Base-by-base conservation (phyloP, 2,329 filamentous ascomycete genomes). In the Colletotrichum sp. region DNA sequence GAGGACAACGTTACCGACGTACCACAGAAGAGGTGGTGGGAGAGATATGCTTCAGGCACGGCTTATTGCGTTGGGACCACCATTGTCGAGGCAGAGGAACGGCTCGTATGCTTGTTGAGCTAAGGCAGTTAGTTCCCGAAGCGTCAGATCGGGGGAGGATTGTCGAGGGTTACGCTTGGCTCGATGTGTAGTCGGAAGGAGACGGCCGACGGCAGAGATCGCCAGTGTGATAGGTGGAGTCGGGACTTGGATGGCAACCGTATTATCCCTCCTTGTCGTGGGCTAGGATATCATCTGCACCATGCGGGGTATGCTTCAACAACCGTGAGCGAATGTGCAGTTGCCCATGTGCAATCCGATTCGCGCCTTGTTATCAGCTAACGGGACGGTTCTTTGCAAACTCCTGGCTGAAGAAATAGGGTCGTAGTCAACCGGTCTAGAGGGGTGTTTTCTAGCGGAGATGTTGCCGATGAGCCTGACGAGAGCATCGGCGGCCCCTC, bases 161-260 rank as follows among this genome's bases (percentile, higher is more conserved):
- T 75, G 28, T 72, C 32, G 55, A 56, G 43, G 15, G 30, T 32
- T 56, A 67, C 73, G 70, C 73, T 75, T 75, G 43, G 56, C 73
- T 75, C 73, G n/a, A 75, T 75, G 64, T 26, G 73, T 73, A 21
- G 36, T 66, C 73, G 73, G 73, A 75, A 58, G 73, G 38, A 75
- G 69, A 68, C 62, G 73, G 70, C 73, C 73, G 73, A 75, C 69
- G 64, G 58, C 70, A 73, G 69, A 68, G 62, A 48, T 43, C 52
- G 56, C 64, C 24, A 48, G 56, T 16, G 56, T 73, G 73, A 73
- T 75, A 75, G 70, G 70, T 73, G 73, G 69, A 68, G 73, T 48
- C 71, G 16, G 26, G 43, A 64, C n/a, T 65, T 65, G 68, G 58
- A 30, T 34, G 21, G 15, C 43, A 60, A 60, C 30, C 56, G 38